Evolutionary conservation across 176 grass and related monocot species (phyloP).

Genomic region (Coix lacrymajobi): DNA sequence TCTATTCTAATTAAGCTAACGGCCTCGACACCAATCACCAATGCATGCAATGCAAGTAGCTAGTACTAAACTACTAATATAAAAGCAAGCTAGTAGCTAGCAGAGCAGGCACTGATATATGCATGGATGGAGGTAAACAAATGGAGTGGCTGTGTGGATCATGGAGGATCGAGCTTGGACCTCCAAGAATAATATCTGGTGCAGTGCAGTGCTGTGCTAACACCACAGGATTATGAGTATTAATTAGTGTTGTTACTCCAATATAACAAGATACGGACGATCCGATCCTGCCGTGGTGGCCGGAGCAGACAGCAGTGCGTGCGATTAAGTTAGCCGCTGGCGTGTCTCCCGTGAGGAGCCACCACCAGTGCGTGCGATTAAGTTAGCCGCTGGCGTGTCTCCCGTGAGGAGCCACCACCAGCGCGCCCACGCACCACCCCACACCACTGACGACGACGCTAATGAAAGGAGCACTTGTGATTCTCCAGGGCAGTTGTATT

Average conservation of each 20-base stretch:
- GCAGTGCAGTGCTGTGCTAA: not conserved
- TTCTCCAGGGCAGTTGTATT: not conserved
- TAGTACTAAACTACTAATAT: not conserved
- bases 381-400: not conserved
- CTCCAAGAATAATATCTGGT: not conserved
- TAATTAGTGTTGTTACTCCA: not conserved
- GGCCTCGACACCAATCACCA: not conserved
- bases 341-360: not conserved
- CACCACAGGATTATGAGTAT: not conserved
- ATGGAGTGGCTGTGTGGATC: not conserved
- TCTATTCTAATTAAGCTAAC: not conserved
- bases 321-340: not conserved
- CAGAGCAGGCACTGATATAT: too few species aligned
- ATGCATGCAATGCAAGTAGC: not conserved
- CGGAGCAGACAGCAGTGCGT: not conserved
- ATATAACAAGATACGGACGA: conserved; percentile 1
- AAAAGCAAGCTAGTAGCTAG: not conserved
- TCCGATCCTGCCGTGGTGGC: not conserved
- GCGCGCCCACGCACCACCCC: too few species aligned
- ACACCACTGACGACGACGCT: not conserved
- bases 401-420: not conserved
- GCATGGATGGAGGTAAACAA: not conserved
- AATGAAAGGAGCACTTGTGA: conserved; percentile 18
- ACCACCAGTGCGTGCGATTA: not conserved
- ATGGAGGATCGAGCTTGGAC: not conserved